Base-by-base conservation (phyloP, 768 basidiomycete species). In the Pleurotus eryngii region DNA sequence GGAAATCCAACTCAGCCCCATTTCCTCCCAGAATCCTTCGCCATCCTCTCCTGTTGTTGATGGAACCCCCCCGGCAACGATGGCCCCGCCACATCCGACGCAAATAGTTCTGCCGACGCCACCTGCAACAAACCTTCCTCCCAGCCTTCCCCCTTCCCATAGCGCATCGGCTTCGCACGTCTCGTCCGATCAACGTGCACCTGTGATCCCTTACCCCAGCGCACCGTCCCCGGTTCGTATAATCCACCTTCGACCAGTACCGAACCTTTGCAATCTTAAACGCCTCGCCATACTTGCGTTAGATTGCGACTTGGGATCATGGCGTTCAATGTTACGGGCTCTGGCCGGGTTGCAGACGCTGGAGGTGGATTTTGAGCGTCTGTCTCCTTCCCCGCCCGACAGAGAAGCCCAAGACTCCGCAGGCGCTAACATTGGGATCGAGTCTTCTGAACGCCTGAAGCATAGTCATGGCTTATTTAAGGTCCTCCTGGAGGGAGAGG, bases 331-430 rank as follows among this genome's bases (percentile, higher is more conserved):
- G 12, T 60, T 82, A 18, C 65, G 64, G 40, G 67, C 71, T 9
- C 57, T 78, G 38, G 61, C 58, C 3, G 68, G 65, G 18, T 66
- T 81, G 15, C 68, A 69, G 47, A 59, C 65, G 11, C 69, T 82
- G 26, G 78, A 81, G 58, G 72, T 77, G 46, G 76, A 79, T 61
- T 79, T 80, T 58, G 59, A 64, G 30, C 68, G 68, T 50, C 68
- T 78, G 1, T 40, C 51, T 15, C 20, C 51, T 20, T 39, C n/a
- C n/a, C 5, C n/a, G 2, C 37, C 14, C 14, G 30, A 54, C 42
- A 39, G 42, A 18, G 38, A 54, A 12, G 39, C n/a, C 8, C 20
- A 22, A n/a, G 14, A 15, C 9, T 24, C 12, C n/a, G 30, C n/a
- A 17, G 39, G n/a, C 39, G 18, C 22, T n/a, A 40, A 20, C n/a